These are phyloP conservation scores for Yarrowia sp. DNA, from an alignment of 805 yeast species.

Conservation along the genomic window DNA sequence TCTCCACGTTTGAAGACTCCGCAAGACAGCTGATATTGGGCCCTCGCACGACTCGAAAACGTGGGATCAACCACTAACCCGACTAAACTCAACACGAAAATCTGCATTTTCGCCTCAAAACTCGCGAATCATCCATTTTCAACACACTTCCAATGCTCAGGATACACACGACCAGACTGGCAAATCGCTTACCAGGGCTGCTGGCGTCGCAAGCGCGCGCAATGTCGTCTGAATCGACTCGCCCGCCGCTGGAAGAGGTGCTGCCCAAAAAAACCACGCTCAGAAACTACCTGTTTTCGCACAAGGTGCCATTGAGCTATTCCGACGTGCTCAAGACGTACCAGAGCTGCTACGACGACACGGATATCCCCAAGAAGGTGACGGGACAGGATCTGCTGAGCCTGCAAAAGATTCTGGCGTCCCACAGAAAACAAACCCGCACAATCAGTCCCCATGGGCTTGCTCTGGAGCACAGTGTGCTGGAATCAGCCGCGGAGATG, in stretches of 20 bases:
- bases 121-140: not conserved
- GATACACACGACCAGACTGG: not conserved
- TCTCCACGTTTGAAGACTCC: not conserved
- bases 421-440: constrained; percentile 59
- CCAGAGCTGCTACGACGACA: constrained; percentile 31
- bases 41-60: not conserved
- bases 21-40: not conserved
- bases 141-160: not conserved
- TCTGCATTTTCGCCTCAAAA: not conserved
- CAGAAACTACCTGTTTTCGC: constrained; percentile 34
- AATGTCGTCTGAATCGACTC: not conserved
- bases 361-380: constrained; percentile 46
- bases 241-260: constrained; percentile 14
- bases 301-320: constrained; percentile 34
- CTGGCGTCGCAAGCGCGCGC: not conserved
- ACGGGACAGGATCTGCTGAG: constrained; percentile 60
- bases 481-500: constrained; percentile 80
- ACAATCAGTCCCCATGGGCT: constrained; percentile 56
- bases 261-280: constrained; percentile 30
- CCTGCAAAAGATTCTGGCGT: constrained; percentile 64
- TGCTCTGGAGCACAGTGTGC: constrained; percentile 63
- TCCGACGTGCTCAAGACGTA: constrained; percentile 29
- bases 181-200: not conserved
- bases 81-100: not conserved
- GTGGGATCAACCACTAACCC: not conserved